These are phyloP conservation scores for barley (Hordeum vulgare) DNA, from an alignment of 176 grass and related monocot species.

Conservation along the genomic window MorexV3_pseudomolecules_assembly NC_058522.1:549854413-549854912, in stretches of 20 bases:
- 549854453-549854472: background rate
- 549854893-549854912: constrained; percentile 81
- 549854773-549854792: constrained; percentile 94
- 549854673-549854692: background rate
- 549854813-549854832: constrained; percentile 24
- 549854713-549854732: constrained; percentile 93
- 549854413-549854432: background rate
- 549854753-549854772: constrained; percentile 74
- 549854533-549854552: constrained; percentile 85
- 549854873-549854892: constrained; percentile 68
- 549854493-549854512: constrained; percentile 63
- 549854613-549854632: constrained; percentile 73
- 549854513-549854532: constrained; percentile 96
- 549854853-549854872: background rate
- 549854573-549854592: constrained; percentile 94
- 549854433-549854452: background rate
- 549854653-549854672: background rate
- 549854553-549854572: constrained; percentile 97
- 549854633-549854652: background rate
- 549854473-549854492: background rate
- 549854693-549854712: constrained; percentile 64
- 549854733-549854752: constrained; percentile 82
- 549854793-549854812: constrained; percentile 76
- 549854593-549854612: constrained; percentile 77
- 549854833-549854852: constrained; percentile 5